Percentiles rank a stretch among this genome's conserved stretches.
Conservation (phyloP, 164 flowering plant species). For the Akebia trifoliata region DNA sequence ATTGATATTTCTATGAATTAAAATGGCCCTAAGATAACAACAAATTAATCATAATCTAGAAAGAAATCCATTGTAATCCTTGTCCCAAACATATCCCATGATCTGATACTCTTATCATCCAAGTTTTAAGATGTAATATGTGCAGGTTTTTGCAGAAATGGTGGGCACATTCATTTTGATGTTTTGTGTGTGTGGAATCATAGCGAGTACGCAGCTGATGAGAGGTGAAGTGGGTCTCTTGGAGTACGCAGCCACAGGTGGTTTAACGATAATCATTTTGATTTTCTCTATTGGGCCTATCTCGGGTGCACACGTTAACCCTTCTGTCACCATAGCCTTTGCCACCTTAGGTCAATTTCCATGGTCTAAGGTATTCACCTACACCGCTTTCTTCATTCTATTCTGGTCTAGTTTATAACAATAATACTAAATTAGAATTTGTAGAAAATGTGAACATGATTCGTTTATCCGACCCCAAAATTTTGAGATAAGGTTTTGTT, state of each 20-base stretch:
- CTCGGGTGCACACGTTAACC: conserved; percentile 85
- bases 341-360: conserved; percentile 61
- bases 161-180: conserved; percentile 67
- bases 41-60: too few species aligned
- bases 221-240: conserved; percentile 46
- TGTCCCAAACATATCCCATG: not conserved
- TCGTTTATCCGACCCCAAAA: too few species aligned
- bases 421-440: not conserved
- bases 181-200: conserved; percentile 56
- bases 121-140: not conserved
- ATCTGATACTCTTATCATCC: not conserved
- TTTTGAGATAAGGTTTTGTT: too few species aligned
- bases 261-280: conserved; percentile 43
- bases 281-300: conserved; percentile 60
- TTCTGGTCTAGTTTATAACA: not conserved
- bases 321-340: conserved; percentile 65
- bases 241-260: conserved; percentile 70
- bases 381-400: not conserved
- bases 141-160: conserved; percentile 70
- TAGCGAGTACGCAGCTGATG: conserved; percentile 39
- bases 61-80: not conserved
- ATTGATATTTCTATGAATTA: too few species aligned
- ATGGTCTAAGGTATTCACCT: conserved; percentile 53
- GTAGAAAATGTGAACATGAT: not conserved
- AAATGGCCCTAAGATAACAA: too few species aligned